Evolutionary conservation across 805 yeast genomes (phyloP).

Genomic region (Sugiyamaella qingdaonensis): DNA sequence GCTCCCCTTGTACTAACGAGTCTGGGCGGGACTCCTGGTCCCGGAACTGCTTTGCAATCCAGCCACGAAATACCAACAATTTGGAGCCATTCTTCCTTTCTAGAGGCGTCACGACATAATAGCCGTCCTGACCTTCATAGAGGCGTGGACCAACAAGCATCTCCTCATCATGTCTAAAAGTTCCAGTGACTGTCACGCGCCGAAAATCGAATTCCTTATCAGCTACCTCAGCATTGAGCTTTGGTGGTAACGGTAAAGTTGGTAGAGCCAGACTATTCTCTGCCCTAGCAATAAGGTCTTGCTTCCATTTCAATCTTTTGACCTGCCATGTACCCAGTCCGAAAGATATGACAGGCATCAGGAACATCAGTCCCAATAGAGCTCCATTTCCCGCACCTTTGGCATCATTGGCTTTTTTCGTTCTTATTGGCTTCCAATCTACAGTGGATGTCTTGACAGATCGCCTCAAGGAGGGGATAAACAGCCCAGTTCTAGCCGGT

Average conservation of each 20-base stretch:
- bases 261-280: constrained; percentile 76
- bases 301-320: constrained; percentile 81
- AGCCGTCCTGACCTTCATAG: constrained; percentile 69
- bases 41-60: constrained; percentile 64
- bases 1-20: constrained; percentile 68
- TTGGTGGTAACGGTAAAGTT: constrained; percentile 64
- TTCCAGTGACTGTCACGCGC: constrained; percentile 70
- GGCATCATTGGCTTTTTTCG: constrained; percentile 30
- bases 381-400: constrained; percentile 16
- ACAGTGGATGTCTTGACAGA: constrained; percentile 33
- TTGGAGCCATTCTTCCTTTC: constrained; percentile 74
- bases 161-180: constrained; percentile 78
- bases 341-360: constrained; percentile 86
- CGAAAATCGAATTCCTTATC: constrained; percentile 69
- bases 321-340: constrained; percentile 93
- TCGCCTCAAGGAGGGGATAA: background rate
- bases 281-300: constrained; percentile 69
- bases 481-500: too few relatives aligned
- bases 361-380: constrained; percentile 41
- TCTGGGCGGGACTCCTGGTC: constrained; percentile 58
- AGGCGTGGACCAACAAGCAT: constrained; percentile 89
- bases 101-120: constrained; percentile 76
- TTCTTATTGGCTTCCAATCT: constrained; percentile 79
- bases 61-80: constrained; percentile 83
- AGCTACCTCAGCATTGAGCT: constrained; percentile 54